Base-by-base conservation (phyloP, 805 yeast species). In the Scheffersomyces amazonensis region DNA sequence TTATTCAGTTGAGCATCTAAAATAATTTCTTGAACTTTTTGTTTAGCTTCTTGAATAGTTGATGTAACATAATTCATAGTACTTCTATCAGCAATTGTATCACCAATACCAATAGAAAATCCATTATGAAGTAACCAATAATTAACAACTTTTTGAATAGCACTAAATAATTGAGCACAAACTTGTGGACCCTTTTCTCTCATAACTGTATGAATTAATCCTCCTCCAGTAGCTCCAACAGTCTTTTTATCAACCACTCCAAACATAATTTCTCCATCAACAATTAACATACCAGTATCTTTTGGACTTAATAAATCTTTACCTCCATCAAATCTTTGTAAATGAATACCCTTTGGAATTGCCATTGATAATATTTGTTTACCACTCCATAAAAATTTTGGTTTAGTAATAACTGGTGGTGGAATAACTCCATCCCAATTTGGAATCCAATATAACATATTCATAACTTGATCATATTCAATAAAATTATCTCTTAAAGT, bases 61-160 rank as follows among this genome's bases (percentile, higher is more conserved):
- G 84, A 83, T 1, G 98, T 93, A 53, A 93, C 90, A 50, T 83
- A 84, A 50, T 82, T 81, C 96, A 93, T 95, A 30, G 99, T 93
- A 21, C 78, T 82, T n/a, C 90, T 80, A 72, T 95, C 99, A 34
- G 99, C 99, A 70, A 93, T 95, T 3, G 99, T 93, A 67, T 93
- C 99, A 74, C 99, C 99, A 66, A 93, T 93, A 77, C 99, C 99
- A 53, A 95, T 95, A 10, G 98, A 91, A 69, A 93, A 93, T 43
- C 99, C 98, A 54, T 87, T 87, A 60, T 95, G 99, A 37, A 93
- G 74, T 43, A 93, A 74, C 99, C 99, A 93, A 63, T 76, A 93
- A 65, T 93, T 93, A 29, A 90, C 96, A 42, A 93, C 95, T 57
- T 89, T 91, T 65, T 93, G 99, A 43, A 91, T 78, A 50, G 87